Conservation (phyloP, 352 stramenopile genomes). For the Stramenopiles sp. region DNA sequence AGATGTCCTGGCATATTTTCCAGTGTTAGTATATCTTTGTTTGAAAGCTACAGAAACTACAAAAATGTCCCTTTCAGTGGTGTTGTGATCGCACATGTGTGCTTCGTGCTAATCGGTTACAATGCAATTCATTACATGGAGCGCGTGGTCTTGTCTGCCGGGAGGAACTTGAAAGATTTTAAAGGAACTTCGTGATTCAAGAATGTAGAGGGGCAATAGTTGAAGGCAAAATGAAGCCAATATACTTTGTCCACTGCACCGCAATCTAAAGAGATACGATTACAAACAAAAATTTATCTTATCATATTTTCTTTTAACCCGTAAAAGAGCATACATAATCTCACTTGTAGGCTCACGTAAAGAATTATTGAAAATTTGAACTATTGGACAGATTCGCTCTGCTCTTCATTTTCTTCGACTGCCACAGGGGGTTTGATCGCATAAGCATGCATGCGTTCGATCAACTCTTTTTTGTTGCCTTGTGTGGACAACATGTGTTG, state of each 20-base stretch:
- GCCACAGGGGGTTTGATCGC: no score
- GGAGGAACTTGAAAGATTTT: not conserved
- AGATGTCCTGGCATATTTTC: not conserved
- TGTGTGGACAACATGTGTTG: no score
- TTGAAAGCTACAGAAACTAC: not conserved
- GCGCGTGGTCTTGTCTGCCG: not conserved
- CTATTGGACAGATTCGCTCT: no score
- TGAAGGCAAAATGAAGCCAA: conserved; percentile 35
- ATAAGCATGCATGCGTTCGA: no score
- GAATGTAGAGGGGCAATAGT: conserved; percentile 43
- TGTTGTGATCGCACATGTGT: not conserved
- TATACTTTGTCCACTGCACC: conserved; percentile 10
- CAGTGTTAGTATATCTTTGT: not conserved
- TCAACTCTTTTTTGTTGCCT: no score
- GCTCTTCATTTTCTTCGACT: no score
- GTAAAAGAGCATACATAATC: no score
- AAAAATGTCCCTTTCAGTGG: not conserved
- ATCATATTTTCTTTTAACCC: no score
- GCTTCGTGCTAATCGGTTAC: not conserved
- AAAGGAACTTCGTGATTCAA: not conserved
- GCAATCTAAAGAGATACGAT: no score
- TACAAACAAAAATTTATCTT: no score
- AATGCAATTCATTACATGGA: conserved; percentile 1
- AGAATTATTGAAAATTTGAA: no score
- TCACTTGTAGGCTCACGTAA: no score